Conservation (phyloP, 257 asterid species). For the Lantana camara region DNA sequence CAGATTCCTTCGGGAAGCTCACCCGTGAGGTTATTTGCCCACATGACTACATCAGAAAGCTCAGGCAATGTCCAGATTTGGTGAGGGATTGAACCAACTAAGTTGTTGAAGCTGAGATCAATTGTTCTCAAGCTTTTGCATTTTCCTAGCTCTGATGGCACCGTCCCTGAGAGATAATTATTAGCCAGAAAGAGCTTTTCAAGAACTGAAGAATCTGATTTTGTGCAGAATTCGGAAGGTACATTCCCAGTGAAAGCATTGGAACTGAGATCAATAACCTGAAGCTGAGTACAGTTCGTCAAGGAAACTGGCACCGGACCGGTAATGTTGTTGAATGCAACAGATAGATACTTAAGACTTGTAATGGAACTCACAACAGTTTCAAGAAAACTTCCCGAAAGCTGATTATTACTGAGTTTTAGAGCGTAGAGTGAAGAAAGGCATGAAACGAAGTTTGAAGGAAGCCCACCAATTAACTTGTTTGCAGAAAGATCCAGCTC, state of each 20-base stretch:
- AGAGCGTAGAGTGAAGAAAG: constrained; percentile 51
- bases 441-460: constrained; percentile 52
- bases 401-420: constrained; percentile 73
- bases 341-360: constrained; percentile 52
- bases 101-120: constrained; percentile 82
- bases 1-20: constrained; percentile 84
- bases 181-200: constrained; percentile 64
- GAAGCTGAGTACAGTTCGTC: constrained; percentile 57
- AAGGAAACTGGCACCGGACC: constrained; percentile 69
- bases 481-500: constrained; percentile 85
- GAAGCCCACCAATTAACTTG: constrained; percentile 64
- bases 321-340: constrained; percentile 68
- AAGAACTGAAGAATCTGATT: constrained; percentile 30
- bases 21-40: constrained; percentile 84
- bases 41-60: constrained; percentile 72
- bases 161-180: constrained; percentile 63
- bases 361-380: constrained; percentile 67
- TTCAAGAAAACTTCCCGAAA: constrained; percentile 69
- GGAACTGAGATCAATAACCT: constrained; percentile 80
- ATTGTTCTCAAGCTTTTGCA: constrained; percentile 62
- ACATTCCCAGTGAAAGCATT: constrained; percentile 65
- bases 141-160: constrained; percentile 63
- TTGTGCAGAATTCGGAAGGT: constrained; percentile 66
- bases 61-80: constrained; percentile 76
- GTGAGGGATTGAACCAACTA: constrained; percentile 60